Evolutionary conservation across 2,329 filamentous ascomycete genomes (phyloP).

Genomic region (Aspergillus sp.): DNA sequence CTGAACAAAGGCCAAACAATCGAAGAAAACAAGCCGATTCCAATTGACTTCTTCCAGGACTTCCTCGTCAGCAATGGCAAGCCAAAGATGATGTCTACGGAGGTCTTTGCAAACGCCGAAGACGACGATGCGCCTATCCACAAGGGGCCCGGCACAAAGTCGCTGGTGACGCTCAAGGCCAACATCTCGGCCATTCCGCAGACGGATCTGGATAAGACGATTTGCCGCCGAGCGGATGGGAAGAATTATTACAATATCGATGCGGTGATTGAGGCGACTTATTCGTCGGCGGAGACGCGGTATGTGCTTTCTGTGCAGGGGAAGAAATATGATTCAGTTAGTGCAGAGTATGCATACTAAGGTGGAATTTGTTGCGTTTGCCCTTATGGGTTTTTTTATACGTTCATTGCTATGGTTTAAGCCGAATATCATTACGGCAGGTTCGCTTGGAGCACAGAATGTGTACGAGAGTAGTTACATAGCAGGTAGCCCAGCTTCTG

Average conservation of each 20-base stretch:
- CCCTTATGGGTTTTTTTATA: neutral
- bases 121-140: neutral
- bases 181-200: constrained; percentile 4
- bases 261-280: constrained; percentile 10
- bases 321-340: constrained; percentile 8
- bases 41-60: constrained; percentile 5
- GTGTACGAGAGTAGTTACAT: too few relatives aligned
- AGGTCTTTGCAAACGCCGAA: constrained; percentile 1
- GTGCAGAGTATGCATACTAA: constrained; percentile 11
- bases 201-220: constrained; percentile 2
- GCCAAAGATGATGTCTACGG: neutral
- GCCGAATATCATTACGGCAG: too few relatives aligned
- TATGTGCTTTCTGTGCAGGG: constrained; percentile 8
- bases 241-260: constrained; percentile 7
- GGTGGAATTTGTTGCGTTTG: neutral
- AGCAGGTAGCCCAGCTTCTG: too few relatives aligned
- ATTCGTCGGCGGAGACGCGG: constrained; percentile 3
- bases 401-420: neutral
- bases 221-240: neutral
- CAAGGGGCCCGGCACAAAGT: neutral
- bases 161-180: constrained; percentile 5
- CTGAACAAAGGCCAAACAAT: neutral
- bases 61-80: neutral
- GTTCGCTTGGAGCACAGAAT: too few relatives aligned
- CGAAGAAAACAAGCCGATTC: constrained; percentile 8